Conservation (phyloP, 106 monocot genomes). For the Dendrobium officinale region DNA sequence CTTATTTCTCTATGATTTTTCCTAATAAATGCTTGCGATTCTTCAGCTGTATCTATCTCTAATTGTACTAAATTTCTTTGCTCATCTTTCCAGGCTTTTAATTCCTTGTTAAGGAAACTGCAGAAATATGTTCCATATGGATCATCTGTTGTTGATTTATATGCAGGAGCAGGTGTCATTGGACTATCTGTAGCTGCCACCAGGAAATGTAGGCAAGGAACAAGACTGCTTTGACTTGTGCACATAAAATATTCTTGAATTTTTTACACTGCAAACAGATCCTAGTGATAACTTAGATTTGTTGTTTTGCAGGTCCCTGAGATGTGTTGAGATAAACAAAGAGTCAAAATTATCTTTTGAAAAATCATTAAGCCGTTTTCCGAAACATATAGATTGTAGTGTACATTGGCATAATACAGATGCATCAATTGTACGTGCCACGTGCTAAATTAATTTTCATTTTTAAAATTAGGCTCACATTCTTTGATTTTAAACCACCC, state of each 20-base stretch:
- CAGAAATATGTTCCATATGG: constrained; percentile 91
- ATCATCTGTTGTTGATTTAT: constrained; percentile 94
- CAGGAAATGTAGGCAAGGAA: constrained; percentile 85
- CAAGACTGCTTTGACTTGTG: background rate
- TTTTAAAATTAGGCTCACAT: background rate
- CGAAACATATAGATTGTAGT: constrained; percentile 54
- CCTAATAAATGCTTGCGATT: background rate
- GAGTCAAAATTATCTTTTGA: constrained; percentile 87
- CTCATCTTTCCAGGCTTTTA: constrained; percentile 63
- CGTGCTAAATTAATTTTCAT: background rate
- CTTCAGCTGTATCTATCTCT: background rate
- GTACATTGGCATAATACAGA: constrained; percentile 97
- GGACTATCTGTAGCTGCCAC: constrained; percentile 79
- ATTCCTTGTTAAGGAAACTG: constrained; percentile 73
- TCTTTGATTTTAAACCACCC: background rate
- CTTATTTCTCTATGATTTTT: background rate
- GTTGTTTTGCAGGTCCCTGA: constrained; percentile 59
- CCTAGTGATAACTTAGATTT: background rate
- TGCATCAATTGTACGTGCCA: constrained; percentile 67
- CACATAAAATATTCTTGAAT: background rate
- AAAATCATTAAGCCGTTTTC: constrained; percentile 74
- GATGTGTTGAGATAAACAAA: constrained; percentile 95
- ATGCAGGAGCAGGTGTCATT: constrained; percentile 87
- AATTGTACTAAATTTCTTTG: background rate
- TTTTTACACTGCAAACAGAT: background rate